Evolutionary conservation across 2,329 filamentous ascomycete species (phyloP).

Genomic region (Nothopassalora personata): DNA sequence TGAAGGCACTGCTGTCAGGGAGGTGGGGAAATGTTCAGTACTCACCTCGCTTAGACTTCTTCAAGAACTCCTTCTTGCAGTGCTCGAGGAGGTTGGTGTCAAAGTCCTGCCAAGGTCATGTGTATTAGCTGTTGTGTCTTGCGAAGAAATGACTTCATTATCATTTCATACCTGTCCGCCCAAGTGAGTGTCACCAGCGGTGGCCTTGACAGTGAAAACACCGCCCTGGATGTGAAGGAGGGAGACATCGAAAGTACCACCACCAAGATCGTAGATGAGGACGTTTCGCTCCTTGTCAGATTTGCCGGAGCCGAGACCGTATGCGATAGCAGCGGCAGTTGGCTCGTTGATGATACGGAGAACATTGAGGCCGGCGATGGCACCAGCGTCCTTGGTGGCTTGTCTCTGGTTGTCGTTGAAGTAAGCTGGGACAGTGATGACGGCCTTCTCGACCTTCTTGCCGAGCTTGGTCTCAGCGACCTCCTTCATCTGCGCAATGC

Average conservation of each 20-base stretch:
- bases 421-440: constrained; percentile 98
- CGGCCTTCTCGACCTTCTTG: constrained; percentile 98
- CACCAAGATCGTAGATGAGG: constrained; percentile 98
- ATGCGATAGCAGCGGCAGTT: constrained; percentile 94
- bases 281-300: constrained; percentile 97
- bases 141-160: no score
- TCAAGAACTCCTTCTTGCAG: constrained; percentile 91
- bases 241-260: constrained; percentile 99
- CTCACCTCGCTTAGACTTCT: constrained; percentile 63
- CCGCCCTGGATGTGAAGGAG: constrained; percentile 98
- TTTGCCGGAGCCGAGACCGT: constrained; percentile 62
- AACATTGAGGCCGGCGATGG: constrained; percentile 94
- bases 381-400: constrained; percentile 98
- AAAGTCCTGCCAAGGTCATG: constrained; percentile 60
- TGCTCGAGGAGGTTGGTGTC: constrained; percentile 92
- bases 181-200: constrained; percentile 93
- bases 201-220: constrained; percentile 99
- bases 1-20: no score
- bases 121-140: constrained; percentile 39
- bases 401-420: constrained; percentile 99
- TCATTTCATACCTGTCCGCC: constrained; percentile 31
- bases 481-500: constrained; percentile 79
- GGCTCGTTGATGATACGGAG: constrained; percentile 99
- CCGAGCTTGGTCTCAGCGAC: constrained; percentile 96
- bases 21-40: no score